Evolutionary conservation across 257 asterid species (phyloP).

Genomic region (Solanum virginianum): DNA sequence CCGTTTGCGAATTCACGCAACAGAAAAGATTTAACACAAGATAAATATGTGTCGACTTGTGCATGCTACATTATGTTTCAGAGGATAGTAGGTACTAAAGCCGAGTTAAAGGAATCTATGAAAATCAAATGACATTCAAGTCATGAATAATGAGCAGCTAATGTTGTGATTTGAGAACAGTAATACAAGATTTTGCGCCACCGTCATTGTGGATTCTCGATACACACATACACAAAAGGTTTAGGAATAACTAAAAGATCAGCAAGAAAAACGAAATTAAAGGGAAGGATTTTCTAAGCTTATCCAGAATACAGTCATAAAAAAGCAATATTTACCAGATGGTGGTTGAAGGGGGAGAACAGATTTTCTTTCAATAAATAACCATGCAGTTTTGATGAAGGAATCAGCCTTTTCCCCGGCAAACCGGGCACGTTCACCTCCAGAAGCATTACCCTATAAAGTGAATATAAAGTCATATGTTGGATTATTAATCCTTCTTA

Average conservation of each 20-base stretch:
- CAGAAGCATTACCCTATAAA: slow-evolving; percentile 89
- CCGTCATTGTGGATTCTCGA: too few species aligned
- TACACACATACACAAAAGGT: neutral
- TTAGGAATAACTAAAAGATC: neutral
- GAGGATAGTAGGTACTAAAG: neutral
- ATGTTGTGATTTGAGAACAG: neutral
- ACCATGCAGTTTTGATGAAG: slow-evolving; percentile 55
- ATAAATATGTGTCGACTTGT: neutral
- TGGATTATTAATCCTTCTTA: neutral
- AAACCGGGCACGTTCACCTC: slow-evolving; percentile 81
- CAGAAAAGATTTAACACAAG: neutral
- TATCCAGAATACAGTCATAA: neutral
- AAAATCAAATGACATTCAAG: neutral
- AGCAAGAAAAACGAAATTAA: neutral
- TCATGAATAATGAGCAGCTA: neutral
- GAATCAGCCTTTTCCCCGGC: slow-evolving; percentile 63
- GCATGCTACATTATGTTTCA: neutral
- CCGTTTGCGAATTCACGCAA: neutral
- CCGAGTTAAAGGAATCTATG: neutral
- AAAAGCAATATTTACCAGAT: slow-evolving; percentile 23
- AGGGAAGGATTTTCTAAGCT: neutral
- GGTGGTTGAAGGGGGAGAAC: slow-evolving; percentile 71
- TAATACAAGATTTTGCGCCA: neutral
- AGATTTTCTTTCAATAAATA: slow-evolving; percentile 42
- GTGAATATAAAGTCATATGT: neutral